Evolutionary conservation across 805 yeast species (phyloP).

Genomic region (Cyberlindnera subsufficiens): DNA sequence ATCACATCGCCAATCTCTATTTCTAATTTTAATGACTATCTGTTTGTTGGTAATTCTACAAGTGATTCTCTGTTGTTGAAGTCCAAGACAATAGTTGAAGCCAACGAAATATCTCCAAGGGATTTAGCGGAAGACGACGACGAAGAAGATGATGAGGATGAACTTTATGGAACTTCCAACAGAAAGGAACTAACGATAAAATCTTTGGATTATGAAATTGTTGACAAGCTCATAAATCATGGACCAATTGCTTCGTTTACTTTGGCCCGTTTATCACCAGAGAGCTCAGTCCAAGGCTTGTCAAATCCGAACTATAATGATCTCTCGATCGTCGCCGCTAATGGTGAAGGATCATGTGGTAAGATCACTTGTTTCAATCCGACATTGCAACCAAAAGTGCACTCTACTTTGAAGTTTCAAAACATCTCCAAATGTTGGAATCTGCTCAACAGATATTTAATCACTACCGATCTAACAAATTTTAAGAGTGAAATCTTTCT

Average conservation of each 20-base stretch:
- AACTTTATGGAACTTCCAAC: conserved; percentile 27
- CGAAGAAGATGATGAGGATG: conserved; percentile 43
- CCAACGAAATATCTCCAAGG: background rate
- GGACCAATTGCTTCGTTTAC: conserved; percentile 75
- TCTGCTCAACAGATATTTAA: conserved; percentile 50
- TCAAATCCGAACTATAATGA: conserved; percentile 65
- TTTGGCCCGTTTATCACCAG: conserved; percentile 53
- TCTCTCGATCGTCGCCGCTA: conserved; percentile 59
- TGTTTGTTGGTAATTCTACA: conserved; percentile 57
- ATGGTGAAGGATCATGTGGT: conserved; percentile 56
- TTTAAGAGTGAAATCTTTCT: conserved; percentile 65
- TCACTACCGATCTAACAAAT: conserved; percentile 65
- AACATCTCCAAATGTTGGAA: conserved; percentile 77
- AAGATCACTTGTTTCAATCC: conserved; percentile 60
- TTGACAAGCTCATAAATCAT: conserved; percentile 52
- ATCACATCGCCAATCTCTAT: conserved; percentile 24
- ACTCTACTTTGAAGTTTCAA: conserved; percentile 64
- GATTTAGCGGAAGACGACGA: conserved; percentile 21
- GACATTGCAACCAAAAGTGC: conserved; percentile 59
- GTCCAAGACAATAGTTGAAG: conserved; percentile 2
- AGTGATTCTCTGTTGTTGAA: conserved; percentile 49
- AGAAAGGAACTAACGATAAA: conserved; percentile 19
- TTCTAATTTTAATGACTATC: conserved; percentile 35
- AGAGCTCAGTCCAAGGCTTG: conserved; percentile 51
- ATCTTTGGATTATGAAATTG: conserved; percentile 34